A percentile compares a stretch with the other conserved stretches of the same genome.
Conservation (phyloP, 176 grass and related monocot species). For the Oryza meyeriana region DNA sequence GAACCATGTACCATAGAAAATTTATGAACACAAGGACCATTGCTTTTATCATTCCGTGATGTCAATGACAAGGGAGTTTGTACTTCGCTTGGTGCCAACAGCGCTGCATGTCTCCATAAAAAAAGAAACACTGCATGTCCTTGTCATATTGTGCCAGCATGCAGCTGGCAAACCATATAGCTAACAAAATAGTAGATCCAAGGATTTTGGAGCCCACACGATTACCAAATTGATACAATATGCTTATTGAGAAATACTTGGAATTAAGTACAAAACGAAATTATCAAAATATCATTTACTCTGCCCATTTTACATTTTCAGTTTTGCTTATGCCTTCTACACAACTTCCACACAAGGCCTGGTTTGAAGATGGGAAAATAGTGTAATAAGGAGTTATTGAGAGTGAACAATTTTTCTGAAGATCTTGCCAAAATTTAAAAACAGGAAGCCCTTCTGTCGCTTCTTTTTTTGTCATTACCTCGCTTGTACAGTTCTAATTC, state of each 20-base stretch:
- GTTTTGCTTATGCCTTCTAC: background rate
- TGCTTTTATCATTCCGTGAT: constrained; percentile 34
- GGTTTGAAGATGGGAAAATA: background rate
- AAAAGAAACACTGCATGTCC: background rate
- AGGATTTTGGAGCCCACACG: background rate
- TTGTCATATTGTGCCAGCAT: constrained; percentile 31
- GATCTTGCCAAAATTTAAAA: background rate
- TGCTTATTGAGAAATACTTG: background rate
- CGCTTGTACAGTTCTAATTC: constrained; percentile 14
- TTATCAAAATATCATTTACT: background rate
- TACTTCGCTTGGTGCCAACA: constrained; percentile 27
- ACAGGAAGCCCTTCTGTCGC: background rate
- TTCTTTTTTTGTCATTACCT: constrained; percentile 8
- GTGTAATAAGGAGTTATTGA: background rate
- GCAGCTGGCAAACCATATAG: constrained; percentile 30
- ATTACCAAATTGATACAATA: constrained; percentile 9
- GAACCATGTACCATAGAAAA: constrained; percentile 25
- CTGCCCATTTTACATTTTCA: background rate
- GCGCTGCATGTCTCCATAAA: background rate
- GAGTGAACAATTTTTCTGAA: background rate
- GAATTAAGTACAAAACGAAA: background rate
- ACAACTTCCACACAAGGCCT: background rate
- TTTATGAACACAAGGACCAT: constrained; percentile 41
- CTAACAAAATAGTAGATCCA: constrained; percentile 43
- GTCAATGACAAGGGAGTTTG: background rate